phyloP scores from a whole-genome alignment of 345 rosid species.

The Cardamine chenopodiifolia region DNA sequence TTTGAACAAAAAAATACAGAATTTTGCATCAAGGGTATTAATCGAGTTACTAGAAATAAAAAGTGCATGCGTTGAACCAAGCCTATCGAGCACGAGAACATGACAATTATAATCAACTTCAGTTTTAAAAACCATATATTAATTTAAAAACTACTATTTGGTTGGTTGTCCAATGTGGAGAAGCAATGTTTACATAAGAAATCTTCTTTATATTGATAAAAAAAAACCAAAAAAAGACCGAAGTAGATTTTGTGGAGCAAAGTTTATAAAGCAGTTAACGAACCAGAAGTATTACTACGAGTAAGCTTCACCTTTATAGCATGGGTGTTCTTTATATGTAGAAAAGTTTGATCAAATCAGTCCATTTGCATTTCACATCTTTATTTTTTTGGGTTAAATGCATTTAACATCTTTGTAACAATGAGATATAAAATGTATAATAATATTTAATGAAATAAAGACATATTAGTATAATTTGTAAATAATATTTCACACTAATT shows the following conservation, averaged over 20 bases:
- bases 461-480: not conserved
- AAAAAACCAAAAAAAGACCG: no score
- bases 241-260: not conserved
- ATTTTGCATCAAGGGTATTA: not conserved
- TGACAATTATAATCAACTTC: not conserved
- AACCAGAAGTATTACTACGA: not conserved
- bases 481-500: not conserved
- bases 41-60: not conserved
- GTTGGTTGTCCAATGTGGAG: not conserved
- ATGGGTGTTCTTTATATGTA: not conserved
- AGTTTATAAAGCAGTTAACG: not conserved
- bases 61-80: not conserved
- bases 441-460: not conserved
- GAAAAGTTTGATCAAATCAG: not conserved
- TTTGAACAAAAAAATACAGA: not conserved
- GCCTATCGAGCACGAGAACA: not conserved
- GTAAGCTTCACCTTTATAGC: not conserved
- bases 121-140: not conserved
- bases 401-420: not conserved
- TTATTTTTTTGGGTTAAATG: not conserved
- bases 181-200: no score
- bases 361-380: not conserved
- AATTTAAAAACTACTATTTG: no score
- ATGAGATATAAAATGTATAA: no score
- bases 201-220: no score